Evolutionary conservation across 2,329 filamentous ascomycete genomes (phyloP).

Genomic region (Penicillium palitans): DNA sequence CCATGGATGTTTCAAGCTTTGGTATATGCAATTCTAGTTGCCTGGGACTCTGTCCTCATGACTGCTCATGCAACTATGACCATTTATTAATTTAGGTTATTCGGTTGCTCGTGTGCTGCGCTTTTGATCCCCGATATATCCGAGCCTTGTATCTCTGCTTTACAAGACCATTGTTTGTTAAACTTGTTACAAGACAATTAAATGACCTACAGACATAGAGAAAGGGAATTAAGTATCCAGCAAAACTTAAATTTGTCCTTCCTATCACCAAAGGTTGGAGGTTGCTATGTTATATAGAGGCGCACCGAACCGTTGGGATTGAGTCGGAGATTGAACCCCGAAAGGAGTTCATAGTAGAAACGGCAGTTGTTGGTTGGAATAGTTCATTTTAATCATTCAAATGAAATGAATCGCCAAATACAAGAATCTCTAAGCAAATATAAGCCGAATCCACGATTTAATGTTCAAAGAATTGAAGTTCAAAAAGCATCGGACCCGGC

Average conservation of each 20-base stretch:
- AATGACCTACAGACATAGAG: neutral
- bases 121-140: neutral
- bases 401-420: neutral
- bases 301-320: neutral
- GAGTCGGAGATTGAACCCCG: neutral
- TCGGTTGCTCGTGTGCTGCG: neutral
- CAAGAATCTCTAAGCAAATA: neutral
- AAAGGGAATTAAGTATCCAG: neutral
- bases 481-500: constrained; percentile 1
- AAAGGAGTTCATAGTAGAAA: neutral
- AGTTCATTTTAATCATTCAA: neutral
- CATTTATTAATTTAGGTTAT: neutral
- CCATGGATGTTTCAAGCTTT: neutral
- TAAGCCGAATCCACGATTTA: neutral
- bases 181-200: no score
- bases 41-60: neutral
- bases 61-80: no score
- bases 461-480: neutral
- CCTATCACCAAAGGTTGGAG: neutral
- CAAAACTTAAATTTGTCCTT: neutral
- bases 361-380: neutral
- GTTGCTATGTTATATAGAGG: neutral
- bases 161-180: neutral
- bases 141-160: neutral
- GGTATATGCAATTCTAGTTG: neutral